A percentile compares a stretch with the other conserved stretches of the same genome.
phyloP scores from a whole-genome alignment of 2,329 filamentous ascomycete genomes.

The Cercospora brassicicola region DNA sequence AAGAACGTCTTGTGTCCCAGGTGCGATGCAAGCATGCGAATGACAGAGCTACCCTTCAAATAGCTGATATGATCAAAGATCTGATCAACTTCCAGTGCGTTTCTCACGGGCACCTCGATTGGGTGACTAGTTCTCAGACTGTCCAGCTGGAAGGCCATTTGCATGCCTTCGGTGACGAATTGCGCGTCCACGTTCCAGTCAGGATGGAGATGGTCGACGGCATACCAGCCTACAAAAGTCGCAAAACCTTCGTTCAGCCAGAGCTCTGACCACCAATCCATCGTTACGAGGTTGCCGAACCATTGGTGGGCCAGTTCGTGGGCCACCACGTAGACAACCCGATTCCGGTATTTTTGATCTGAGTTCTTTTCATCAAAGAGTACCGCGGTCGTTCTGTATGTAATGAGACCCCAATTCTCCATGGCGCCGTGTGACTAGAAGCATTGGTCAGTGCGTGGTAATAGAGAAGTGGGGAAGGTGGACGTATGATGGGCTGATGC shows the following conservation, averaged over 20 bases:
- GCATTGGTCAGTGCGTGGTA: constrained; percentile 43
- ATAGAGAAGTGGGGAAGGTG: no score
- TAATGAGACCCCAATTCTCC: constrained; percentile 97
- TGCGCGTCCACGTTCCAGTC: constrained; percentile 98
- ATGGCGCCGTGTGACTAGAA: constrained; percentile 70
- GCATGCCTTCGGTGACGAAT: constrained; percentile 93
- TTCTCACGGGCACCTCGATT: constrained; percentile 91
- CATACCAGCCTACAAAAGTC: constrained; percentile 96
- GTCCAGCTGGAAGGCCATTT: constrained; percentile 87
- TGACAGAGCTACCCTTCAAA: constrained; percentile 91
- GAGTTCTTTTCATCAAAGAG: constrained; percentile 94
- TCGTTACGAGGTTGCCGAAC: constrained; percentile 93
- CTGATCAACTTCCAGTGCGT: constrained; percentile 94
- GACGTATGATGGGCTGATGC: constrained; percentile 46
- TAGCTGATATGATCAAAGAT: constrained; percentile 98
- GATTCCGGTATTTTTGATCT: constrained; percentile 85
- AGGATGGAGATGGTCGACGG: constrained; percentile 85
- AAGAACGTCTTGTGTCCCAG: constrained; percentile 86
- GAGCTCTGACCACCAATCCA: constrained; percentile 78
- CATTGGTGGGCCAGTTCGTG: constrained; percentile 96
- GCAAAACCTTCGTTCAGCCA: constrained; percentile 95
- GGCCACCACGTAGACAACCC: constrained; percentile 95
- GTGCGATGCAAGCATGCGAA: constrained; percentile 92
- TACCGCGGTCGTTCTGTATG: constrained; percentile 86
- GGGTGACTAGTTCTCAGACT: constrained; percentile 88